A percentile compares a stretch with the other conserved stretches of the same genome.
phyloP scores from a whole-genome alignment of 192 early-diverging fungal genomes.

The Podila verticillata region DNA sequence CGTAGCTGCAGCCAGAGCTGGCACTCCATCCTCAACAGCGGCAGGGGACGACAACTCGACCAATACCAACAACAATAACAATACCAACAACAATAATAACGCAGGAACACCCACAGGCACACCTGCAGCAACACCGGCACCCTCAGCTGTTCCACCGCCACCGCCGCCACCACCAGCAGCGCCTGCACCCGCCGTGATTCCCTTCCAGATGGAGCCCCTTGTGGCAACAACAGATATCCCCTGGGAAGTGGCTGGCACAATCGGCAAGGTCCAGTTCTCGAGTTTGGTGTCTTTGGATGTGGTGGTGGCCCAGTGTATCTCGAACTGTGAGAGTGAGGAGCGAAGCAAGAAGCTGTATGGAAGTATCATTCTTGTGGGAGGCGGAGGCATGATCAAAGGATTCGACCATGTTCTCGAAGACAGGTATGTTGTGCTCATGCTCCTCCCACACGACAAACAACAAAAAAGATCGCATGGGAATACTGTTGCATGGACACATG shows the following conservation, averaged over 20 bases:
- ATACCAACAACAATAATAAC: slow-evolving; percentile 8
- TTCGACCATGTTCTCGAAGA: slow-evolving; percentile 73
- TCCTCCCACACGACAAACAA: background rate
- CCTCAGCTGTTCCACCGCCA: background rate
- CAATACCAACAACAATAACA: slow-evolving; percentile 3
- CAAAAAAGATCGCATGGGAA: background rate
- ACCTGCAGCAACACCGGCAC: slow-evolving; percentile 24
- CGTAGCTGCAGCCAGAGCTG: slow-evolving; percentile 38
- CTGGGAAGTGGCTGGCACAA: slow-evolving; percentile 46
- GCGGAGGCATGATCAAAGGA: slow-evolving; percentile 77
- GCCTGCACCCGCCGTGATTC: background rate
- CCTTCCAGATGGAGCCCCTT: slow-evolving; percentile 44
- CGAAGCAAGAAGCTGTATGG: slow-evolving; percentile 77
- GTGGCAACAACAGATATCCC: slow-evolving; percentile 35
- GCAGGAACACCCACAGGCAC: slow-evolving; percentile 17
- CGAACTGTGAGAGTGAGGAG: slow-evolving; percentile 71
- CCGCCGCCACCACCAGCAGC: background rate
- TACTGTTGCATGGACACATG: no score
- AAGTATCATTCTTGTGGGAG: slow-evolving; percentile 87
- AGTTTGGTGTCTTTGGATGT: slow-evolving; percentile 64
- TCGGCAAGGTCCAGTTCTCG: slow-evolving; percentile 47
- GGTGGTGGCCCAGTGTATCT: slow-evolving; percentile 77
- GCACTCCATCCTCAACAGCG: slow-evolving; percentile 23
- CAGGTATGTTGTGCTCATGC: slow-evolving; percentile 47
- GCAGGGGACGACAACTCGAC: slow-evolving; percentile 24